Base-by-base conservation (phyloP, 257 asterid genomes). In the Solanum dulcamara region DNA sequence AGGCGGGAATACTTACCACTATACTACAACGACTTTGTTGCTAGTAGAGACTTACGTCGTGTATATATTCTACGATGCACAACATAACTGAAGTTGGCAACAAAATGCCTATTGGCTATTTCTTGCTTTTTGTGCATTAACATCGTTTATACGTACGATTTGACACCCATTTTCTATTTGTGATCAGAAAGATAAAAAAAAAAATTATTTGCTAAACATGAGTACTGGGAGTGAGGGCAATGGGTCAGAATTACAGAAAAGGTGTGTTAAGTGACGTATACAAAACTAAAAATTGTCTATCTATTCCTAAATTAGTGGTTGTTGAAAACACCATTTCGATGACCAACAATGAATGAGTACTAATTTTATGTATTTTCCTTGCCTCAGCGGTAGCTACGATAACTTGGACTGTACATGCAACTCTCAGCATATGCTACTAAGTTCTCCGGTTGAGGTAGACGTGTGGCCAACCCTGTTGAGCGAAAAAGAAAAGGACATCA, bases 321-420 rank as follows among this genome's bases (percentile, higher is more conserved):
- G 46, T 40, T 40, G 64, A 22, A 22, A 7, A 55, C 10, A n/a
- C 13, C 40, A 30, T 46, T 18, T 13, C 32, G 4, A 60, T 40
- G 14, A 85, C 42, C 50, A 79, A 26, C 28, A n/a, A 12, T 18
- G 33, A 14, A 67, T 66, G 5, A 62, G 7, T 33, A 22, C 62
- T 33, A 40, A 38, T 28, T 32, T n/a, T 77, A 18, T 20, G 10
- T 13, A 37, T 82, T 5, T 85, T 85, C 42, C 55, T 35, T 83
- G 9, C 60, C 88, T 94, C 88, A 95, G 67, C 97, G 94, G 83
- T 93, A 95, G 90, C 90, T 93, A 60, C 91, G 92, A 51, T 95
- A 95, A 83, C 88, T 88, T 40, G 99, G 99, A 90, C 98, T 93
- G 91, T 95, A 95, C 99, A 95, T 94, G 79, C 96, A 95, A 89